Percentiles rank a stretch among this genome's conserved stretches.
These are phyloP conservation scores for Penicillium rolfsii DNA, from an alignment of 2,329 filamentous ascomycete species.

Conservation along the genomic window DNA sequence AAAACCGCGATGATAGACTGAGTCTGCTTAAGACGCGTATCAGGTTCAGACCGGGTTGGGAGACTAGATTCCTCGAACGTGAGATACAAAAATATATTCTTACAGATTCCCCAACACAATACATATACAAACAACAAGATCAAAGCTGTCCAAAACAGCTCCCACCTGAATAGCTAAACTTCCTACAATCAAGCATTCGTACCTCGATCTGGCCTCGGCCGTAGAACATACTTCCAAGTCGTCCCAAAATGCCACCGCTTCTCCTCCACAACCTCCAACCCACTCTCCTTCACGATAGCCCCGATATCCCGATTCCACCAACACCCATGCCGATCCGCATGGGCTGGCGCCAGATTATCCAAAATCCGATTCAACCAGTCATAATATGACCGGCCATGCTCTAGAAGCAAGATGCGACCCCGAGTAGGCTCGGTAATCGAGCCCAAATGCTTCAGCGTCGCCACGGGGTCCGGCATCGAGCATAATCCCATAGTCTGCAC, in stretches of 20 bases:
- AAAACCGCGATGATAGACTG: background rate
- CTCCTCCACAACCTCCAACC: constrained; percentile 52
- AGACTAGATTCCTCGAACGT: background rate
- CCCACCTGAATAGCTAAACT: background rate
- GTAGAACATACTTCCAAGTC: constrained; percentile 50
- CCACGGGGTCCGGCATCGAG: constrained; percentile 50
- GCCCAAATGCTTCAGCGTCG: constrained; percentile 47
- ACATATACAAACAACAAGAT: background rate
- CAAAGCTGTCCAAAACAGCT: background rate
- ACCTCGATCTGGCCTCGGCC: constrained; percentile 29
- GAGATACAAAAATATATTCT: background rate
- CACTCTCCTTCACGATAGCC: constrained; percentile 51
- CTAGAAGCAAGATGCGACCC: constrained; percentile 52
- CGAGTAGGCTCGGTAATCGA: constrained; percentile 43
- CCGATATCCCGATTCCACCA: constrained; percentile 59
- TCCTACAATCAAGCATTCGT: background rate
- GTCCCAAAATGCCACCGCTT: constrained; percentile 54
- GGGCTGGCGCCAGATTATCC: constrained; percentile 51
- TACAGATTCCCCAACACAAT: background rate
- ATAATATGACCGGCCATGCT: constrained; percentile 54
- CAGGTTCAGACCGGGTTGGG: no score
- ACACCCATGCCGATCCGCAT: constrained; percentile 56
- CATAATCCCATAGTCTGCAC: constrained; percentile 57
- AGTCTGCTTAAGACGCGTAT: background rate
- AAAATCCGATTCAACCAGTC: constrained; percentile 52